Percentiles rank a stretch among this genome's conserved stretches.
Evolutionary conservation across 164 flowering plant species (phyloP).

Genomic region (Umbellularia californica): DNA sequence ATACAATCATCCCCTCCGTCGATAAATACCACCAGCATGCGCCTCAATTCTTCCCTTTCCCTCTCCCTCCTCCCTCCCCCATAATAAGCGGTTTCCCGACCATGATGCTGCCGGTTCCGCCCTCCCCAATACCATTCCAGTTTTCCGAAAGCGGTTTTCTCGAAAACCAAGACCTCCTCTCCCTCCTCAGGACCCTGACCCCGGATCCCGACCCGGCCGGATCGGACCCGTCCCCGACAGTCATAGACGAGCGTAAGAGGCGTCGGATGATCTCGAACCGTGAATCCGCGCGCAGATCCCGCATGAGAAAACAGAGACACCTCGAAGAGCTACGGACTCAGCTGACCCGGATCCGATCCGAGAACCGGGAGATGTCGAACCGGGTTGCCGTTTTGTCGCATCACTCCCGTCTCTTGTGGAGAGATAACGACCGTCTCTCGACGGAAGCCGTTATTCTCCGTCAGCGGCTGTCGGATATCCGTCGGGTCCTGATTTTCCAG

Average conservation of each 20-base stretch:
- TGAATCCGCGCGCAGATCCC: constrained; percentile 82
- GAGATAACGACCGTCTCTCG: constrained; percentile 51
- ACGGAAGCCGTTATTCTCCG: constrained; percentile 43
- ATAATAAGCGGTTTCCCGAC: constrained; percentile 9
- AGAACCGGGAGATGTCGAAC: constrained; percentile 53
- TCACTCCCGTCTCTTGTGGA: constrained; percentile 25
- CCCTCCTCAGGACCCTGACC: not conserved
- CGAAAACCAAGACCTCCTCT: constrained; percentile 24
- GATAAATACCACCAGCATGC: constrained; percentile 47
- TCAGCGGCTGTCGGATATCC: constrained; percentile 40
- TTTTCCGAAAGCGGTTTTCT: constrained; percentile 32
- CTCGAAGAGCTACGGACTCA: constrained; percentile 64
- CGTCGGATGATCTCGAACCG: constrained; percentile 84
- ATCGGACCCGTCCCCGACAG: constrained; percentile 10
- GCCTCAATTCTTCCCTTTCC: constrained; percentile 71
- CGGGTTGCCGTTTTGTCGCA: constrained; percentile 36
- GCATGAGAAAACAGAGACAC: constrained; percentile 74
- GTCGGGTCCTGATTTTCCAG: constrained; percentile 33
- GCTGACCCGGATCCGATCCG: constrained; percentile 45
- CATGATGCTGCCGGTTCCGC: constrained; percentile 38
- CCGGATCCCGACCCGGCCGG: not conserved
- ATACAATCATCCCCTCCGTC: constrained; percentile 11
- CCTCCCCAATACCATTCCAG: constrained; percentile 20
- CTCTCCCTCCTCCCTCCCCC: constrained; percentile 16
- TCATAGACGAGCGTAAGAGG: constrained; percentile 52